A percentile compares a stretch with the other conserved stretches of the same genome.
Conservation (phyloP, 2,329 filamentous ascomycete species). For the Dothideomycetidae sp. region DNA sequence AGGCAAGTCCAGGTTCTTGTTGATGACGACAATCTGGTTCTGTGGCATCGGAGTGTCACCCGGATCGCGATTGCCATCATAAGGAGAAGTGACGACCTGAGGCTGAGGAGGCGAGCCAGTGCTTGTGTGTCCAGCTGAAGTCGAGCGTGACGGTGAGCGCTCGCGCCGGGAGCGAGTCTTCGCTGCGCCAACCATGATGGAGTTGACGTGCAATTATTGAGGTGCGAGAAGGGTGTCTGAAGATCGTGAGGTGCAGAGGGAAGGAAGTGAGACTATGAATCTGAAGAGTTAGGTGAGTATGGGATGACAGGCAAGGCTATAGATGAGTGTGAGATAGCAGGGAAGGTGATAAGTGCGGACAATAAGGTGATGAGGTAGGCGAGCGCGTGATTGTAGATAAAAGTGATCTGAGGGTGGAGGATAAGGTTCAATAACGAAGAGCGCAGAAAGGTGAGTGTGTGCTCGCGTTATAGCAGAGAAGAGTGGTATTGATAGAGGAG, state of each 20-base stretch:
- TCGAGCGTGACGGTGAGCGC: conserved; percentile 1
- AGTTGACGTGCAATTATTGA: neutral
- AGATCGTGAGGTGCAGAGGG: too few relatives aligned
- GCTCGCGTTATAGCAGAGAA: too few relatives aligned
- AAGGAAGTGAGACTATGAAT: too few relatives aligned
- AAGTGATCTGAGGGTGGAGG: neutral
- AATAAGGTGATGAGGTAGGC: too few relatives aligned
- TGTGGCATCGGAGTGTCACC: neutral
- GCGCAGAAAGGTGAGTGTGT: neutral
- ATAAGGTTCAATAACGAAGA: neutral
- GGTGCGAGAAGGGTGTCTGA: neutral
- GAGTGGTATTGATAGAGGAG: neutral
- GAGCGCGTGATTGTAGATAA: too few relatives aligned
- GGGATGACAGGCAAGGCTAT: too few relatives aligned
- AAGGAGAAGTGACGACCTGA: conserved; percentile 1
- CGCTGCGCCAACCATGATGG: conserved; percentile 9
- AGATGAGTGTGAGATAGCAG: neutral
- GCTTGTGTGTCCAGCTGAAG: conserved; percentile 2
- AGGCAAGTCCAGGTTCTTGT: conserved; percentile 19
- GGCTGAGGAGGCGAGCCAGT: conserved; percentile 2
- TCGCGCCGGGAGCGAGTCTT: neutral
- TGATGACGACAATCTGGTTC: conserved; percentile 2
- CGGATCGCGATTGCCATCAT: conserved; percentile 14
- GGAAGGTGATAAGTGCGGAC: neutral
- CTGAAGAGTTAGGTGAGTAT: too few relatives aligned